Base-by-base conservation (phyloP, 179 eudicot species). In the Amaranthus tricolor region DNA sequence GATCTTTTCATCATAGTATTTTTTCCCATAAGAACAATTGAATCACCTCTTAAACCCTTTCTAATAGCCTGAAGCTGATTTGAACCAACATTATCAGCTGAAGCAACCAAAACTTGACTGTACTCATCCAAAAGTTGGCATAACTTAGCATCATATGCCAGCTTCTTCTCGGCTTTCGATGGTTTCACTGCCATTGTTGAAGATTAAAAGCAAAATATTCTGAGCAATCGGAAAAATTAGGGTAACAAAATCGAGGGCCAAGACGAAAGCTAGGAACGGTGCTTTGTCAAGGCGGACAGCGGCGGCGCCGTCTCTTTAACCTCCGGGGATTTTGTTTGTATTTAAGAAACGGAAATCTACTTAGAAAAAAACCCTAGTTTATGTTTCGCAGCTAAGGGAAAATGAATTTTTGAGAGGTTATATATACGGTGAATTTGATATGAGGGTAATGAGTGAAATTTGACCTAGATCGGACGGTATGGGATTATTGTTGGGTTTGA, bases 1-100 rank as follows among this genome's bases (percentile, higher is more conserved):
- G 89, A 82, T 64, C 97, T 77, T 85, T 92, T 92, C 97, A 92
- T 92, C 97, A 92, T 92, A 45, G 97, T 92, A 72, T 92, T 92
- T 84, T 92, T 92, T 14, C 97, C 97, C 97, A 92, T 92, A n/a
- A 92, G 78, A 8, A 92, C 89, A 51, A 89, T 81, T 0, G 96
- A 91, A 14, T 92, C 89, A 7, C 96, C 97, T 0, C 97, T 80
- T 0, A 91, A 74, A 60, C 97, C 97, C 48, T 74, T 70, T 4
- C 97, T 68, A 9, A 92, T 92, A 53, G 74, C 79, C 82, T 92
- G 96, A 5, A 92, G 71, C 83, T 92, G 97, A 53, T 76, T 91
- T 9, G 97, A 92, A 0, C 96, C 96, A 24, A 92, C 97, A 48
- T 92, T 92, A 51, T 92, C 97, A 0, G 97, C 97, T 4, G 85